Evolutionary conservation across 1,284 basidiomycete species (phyloP).

Genomic region (Tilletia caries): DNA sequence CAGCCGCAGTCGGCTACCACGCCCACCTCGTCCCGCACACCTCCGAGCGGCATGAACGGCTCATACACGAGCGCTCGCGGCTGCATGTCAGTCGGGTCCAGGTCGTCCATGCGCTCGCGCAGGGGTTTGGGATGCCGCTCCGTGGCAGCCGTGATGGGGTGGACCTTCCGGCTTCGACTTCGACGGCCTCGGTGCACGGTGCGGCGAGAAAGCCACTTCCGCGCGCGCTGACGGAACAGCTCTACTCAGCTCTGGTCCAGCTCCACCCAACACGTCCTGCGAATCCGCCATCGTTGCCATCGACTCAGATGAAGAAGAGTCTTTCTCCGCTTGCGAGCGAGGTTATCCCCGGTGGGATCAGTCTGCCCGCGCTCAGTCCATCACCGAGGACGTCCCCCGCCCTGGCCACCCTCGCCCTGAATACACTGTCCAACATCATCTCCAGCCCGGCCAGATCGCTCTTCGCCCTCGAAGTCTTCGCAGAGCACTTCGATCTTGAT

Average conservation of each 20-base stretch:
- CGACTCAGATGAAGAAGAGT: no score
- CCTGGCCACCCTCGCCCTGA: constrained; percentile 2
- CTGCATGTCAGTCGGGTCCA: neutral
- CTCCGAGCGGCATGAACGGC: neutral
- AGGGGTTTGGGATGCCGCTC: neutral
- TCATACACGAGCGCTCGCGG: constrained; percentile 7
- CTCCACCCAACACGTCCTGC: neutral
- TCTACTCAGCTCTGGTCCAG: neutral
- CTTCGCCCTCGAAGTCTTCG: neutral
- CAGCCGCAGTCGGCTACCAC: neutral
- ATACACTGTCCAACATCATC: neutral
- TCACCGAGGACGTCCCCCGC: constrained; percentile 1
- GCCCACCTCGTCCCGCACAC: neutral
- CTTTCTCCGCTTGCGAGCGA: no score
- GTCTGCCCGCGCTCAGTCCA: neutral
- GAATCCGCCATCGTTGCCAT: neutral
- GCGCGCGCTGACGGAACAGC: neutral
- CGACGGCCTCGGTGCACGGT: neutral
- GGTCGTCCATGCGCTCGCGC: neutral
- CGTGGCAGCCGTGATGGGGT: neutral
- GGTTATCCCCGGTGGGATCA: no score
- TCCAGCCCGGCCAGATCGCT: neutral
- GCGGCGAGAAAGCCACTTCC: neutral
- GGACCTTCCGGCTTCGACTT: neutral
- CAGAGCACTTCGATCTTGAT: constrained; percentile 7